Base-by-base conservation (phyloP, 441 rosid species). In the Kokia cookei region DNA sequence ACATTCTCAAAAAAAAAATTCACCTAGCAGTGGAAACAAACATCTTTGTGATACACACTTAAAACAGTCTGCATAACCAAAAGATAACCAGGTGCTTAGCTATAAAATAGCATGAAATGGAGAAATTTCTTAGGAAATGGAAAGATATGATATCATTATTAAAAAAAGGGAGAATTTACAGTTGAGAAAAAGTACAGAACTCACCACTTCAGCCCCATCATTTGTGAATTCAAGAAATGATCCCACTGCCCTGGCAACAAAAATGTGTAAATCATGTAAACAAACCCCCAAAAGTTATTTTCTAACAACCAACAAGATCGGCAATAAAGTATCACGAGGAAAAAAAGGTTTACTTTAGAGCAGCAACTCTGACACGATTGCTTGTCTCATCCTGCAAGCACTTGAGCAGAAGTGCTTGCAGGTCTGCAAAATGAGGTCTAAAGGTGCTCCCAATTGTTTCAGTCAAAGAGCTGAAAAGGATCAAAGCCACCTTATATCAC, bases 401-500 rank as follows among this genome's bases (percentile, higher is more conserved):
- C 76, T 94, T 96, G 75, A 96, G 96, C 74, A 96, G 78, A 78
- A 96, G 97, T 79, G 94, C 94, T 80, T 96, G 98, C 79, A 96
- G 84, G 73, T 91, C 97, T 10, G 89, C 77, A 78, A 94, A 93
- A 84, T 96, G 87, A 5, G 98, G 97, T 77, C 85, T 91, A 80
- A 96, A 96, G 42, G 96, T 79, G 80, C 81, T 90, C 81, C 99
- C 99, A 14, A 96, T 90, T 22, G 98, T 96, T 88, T 96, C 99
- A 12, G 98, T 93, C 84, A 96, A 84, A 60, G 98, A 96, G 84
- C 99, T 96, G 87, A 96, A 96, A 75, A 96, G 98, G 80, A 96
- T 93, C 85, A 96, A 83, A 37, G 97, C 97, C 71, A 94, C 99
- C 98, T 94, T 76, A 71, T 53, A 76, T 78, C 77, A 65, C 80